Percentiles rank a stretch among this genome's conserved stretches.
Conservation (phyloP, 2,329 filamentous ascomycete species). For the Exserohilum rostratum region DNA sequence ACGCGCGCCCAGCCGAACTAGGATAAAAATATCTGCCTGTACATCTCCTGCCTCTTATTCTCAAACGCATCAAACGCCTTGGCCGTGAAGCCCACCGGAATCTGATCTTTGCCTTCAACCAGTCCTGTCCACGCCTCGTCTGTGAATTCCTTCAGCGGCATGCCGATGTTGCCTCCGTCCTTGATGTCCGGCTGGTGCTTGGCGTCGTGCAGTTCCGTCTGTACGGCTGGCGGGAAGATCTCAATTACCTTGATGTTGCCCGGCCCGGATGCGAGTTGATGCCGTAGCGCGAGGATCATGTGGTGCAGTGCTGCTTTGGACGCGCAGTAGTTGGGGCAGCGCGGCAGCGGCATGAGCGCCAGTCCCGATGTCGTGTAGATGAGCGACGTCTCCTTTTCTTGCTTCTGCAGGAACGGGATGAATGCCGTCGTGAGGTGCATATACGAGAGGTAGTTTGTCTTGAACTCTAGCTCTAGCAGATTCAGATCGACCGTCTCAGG, state of each 20-base stretch:
- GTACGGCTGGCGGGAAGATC: constrained; percentile 61
- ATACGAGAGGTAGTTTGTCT: constrained; percentile 59
- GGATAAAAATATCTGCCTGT: constrained; percentile 24
- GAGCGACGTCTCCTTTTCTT: constrained; percentile 51
- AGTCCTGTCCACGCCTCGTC: constrained; percentile 57
- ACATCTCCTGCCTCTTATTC: constrained; percentile 53
- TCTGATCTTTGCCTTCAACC: constrained; percentile 57
- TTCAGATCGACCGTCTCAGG: constrained; percentile 55
- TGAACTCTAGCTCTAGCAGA: constrained; percentile 53
- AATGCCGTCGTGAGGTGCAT: constrained; percentile 59
- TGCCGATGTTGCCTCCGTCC: constrained; percentile 57
- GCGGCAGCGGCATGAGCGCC: constrained; percentile 56
- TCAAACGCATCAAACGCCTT: constrained; percentile 56
- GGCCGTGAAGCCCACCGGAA: constrained; percentile 56
- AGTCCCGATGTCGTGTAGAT: constrained; percentile 59
- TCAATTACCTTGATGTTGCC: constrained; percentile 61
- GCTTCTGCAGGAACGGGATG: constrained; percentile 56
- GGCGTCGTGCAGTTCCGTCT: constrained; percentile 62
- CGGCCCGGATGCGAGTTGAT: constrained; percentile 55
- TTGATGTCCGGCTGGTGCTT: constrained; percentile 62
- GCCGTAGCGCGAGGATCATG: constrained; percentile 58
- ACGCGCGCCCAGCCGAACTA: background rate
- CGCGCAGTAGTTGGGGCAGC: constrained; percentile 60
- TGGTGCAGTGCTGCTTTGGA: constrained; percentile 63
- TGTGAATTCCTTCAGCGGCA: constrained; percentile 60